Percentiles rank a stretch among this genome's conserved stretches.
Conservation (phyloP, 1,284 basidiomycete genomes). For the Vanrija pseudolonga region DNA sequence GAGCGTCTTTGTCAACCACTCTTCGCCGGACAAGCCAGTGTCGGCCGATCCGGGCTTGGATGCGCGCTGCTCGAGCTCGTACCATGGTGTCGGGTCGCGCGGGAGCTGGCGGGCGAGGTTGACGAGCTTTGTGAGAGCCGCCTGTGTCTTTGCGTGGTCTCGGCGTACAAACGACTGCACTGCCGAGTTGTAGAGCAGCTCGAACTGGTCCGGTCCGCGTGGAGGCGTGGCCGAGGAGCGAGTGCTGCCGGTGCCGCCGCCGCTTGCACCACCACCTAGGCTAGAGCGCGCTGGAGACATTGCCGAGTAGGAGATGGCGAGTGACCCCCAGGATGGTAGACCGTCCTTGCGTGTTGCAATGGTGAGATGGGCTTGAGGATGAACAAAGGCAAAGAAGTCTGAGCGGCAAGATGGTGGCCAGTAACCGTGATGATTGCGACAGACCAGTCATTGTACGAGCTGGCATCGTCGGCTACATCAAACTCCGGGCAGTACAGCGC, state of each 20-base stretch:
- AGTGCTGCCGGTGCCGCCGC: background rate
- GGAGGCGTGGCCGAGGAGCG: slow-evolving; percentile 4
- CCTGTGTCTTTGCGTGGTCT: slow-evolving; percentile 42
- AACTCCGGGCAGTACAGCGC: no score
- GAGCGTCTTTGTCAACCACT: slow-evolving; percentile 41
- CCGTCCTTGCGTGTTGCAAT: background rate
- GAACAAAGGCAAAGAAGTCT: background rate
- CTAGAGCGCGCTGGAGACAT: slow-evolving; percentile 1
- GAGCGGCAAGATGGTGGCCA: no score
- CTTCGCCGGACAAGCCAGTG: slow-evolving; percentile 13
- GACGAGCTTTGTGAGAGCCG: slow-evolving; percentile 29
- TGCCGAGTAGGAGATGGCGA: slow-evolving; percentile 8
- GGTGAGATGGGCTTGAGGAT: background rate
- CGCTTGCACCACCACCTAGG: no score
- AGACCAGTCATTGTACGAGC: no score
- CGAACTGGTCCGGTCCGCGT: slow-evolving; percentile 19
- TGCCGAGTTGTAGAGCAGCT: slow-evolving; percentile 42
- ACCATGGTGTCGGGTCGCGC: slow-evolving; percentile 12
- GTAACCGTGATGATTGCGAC: no score
- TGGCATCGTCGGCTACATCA: no score
- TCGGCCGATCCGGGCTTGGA: background rate
- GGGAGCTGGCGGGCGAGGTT: slow-evolving; percentile 14
- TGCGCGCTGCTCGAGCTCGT: slow-evolving; percentile 1
- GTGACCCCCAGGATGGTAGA: slow-evolving; percentile 14
- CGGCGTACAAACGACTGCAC: slow-evolving; percentile 46